These are phyloP conservation scores for Coemansia sp. DNA, from an alignment of 192 early-diverging fungal genomes.

Conservation along the genomic window DNA sequence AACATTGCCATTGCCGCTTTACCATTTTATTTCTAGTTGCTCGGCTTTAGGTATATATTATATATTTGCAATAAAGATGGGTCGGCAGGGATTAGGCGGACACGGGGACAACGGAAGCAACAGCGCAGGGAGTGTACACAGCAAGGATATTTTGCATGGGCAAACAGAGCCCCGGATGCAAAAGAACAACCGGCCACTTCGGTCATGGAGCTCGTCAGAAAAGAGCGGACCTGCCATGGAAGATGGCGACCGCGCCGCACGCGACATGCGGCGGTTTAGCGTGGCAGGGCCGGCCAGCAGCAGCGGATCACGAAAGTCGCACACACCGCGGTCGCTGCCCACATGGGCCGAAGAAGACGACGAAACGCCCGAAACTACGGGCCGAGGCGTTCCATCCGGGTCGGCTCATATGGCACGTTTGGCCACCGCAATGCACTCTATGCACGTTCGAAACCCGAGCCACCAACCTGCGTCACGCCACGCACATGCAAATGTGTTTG, in stretches of 20 bases:
- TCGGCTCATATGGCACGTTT: slow-evolving; percentile 1
- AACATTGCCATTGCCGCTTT: no score
- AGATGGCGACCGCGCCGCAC: slow-evolving; percentile 10
- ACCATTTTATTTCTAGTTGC: no score
- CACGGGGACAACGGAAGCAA: background rate
- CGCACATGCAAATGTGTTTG: background rate
- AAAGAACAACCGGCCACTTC: slow-evolving; percentile 24
- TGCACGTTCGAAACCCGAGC: background rate
- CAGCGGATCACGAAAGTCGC: slow-evolving; percentile 34
- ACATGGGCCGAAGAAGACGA: slow-evolving; percentile 54
- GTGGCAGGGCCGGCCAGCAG: slow-evolving; percentile 35
- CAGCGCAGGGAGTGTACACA: background rate
- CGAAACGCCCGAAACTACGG: slow-evolving; percentile 17
- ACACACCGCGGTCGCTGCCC: slow-evolving; percentile 35
- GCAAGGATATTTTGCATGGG: background rate
- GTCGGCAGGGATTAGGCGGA: background rate
- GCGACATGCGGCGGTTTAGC: slow-evolving; percentile 35
- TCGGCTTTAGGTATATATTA: no score
- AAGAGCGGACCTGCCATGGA: slow-evolving; percentile 24
- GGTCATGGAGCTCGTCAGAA: slow-evolving; percentile 55
- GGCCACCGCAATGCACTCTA: background rate
- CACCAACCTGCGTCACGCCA: background rate
- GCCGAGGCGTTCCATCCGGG: background rate
- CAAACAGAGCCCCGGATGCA: background rate
- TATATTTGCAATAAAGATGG: background rate